These are phyloP conservation scores for Monascus purpureus DNA, from an alignment of 495 filamentous ascomycete genomes.

Conservation along the genomic window DNA sequence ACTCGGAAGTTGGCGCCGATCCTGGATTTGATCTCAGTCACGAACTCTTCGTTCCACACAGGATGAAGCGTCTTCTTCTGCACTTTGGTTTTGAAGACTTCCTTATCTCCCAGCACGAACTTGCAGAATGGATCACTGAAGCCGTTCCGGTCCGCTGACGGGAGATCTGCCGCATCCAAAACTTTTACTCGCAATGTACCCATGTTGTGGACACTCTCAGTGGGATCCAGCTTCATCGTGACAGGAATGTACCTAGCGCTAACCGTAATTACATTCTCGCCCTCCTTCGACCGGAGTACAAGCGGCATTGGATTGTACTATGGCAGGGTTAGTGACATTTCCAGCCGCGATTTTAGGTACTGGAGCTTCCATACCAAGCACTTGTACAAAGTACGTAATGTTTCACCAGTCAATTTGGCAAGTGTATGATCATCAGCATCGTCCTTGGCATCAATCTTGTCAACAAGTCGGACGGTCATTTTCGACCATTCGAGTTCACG, in stretches of 20 bases:
- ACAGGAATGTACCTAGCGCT: conserved; percentile 89
- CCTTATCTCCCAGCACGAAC: conserved; percentile 74
- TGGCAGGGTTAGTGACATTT: conserved; percentile 7
- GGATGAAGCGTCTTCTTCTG: conserved; percentile 95
- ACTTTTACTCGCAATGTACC: conserved; percentile 82
- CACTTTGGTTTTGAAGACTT: conserved; percentile 81
- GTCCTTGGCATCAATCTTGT: conserved; percentile 58
- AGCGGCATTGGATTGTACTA: conserved; percentile 83
- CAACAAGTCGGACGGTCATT: conserved; percentile 72
- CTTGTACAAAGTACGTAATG: conserved; percentile 70
- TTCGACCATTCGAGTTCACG: conserved; percentile 91
- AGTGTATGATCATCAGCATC: conserved; percentile 58
- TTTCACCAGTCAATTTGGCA: conserved; percentile 73
- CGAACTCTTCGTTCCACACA: conserved; percentile 92
- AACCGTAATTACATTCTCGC: conserved; percentile 72
- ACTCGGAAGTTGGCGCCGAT: conserved; percentile 77
- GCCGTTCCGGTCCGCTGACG: conserved; percentile 86
- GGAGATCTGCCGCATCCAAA: conserved; percentile 76
- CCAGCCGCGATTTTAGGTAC: not conserved
- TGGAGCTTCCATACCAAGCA: conserved; percentile 49
- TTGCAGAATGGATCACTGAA: conserved; percentile 95
- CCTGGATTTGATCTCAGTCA: conserved; percentile 63
- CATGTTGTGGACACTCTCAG: conserved; percentile 97
- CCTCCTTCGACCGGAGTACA: conserved; percentile 57
- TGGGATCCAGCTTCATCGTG: conserved; percentile 84